Base-by-base conservation (phyloP, 257 asterid genomes). In the Mentha longifolia region DNA sequence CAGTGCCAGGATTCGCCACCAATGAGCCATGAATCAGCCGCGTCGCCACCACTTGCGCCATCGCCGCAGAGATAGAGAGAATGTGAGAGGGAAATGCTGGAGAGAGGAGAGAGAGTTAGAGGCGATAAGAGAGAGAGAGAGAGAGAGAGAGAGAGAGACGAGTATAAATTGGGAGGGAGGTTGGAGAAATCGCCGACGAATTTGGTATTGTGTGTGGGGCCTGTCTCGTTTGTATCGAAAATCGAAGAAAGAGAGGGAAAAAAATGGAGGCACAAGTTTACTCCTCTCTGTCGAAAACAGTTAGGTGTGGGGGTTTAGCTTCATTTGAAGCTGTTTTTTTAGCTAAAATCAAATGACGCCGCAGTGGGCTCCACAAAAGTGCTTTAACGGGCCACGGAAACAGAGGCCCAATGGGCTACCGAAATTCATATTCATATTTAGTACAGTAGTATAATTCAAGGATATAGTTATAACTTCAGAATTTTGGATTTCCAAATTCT, bases 11-110 rank as follows among this genome's bases (percentile, higher is more conserved):
- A 78, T 60, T 81, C 11, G 85, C 62, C 67, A 65, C 81, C 74
- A 89, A 79, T 15, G 97, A 76, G 37, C 82, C 78, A 33, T 89
- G 84, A 82, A 86, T 86, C 83, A 87, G 70, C 52, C 91, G 87
- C 75, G 92, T 85, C 54, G 96, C 91, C 87, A 84, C 94, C 49
- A 86, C 91, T 73, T 90, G 98, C 68, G 97, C 86, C 98, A 90
- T 90, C 62, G 30, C 68, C 55, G 45, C 51, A n/a, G n/a, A n/a
- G n/a, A n/a, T n/a, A 76, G 50, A 22, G 73, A 10, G 59, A 46
- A n/a, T n/a, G n/a, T n/a, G 49, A 22, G 15, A 30, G 6, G 54
- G 15, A 30, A 3, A 1, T 69, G 47, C 33, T 72, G 70, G 66
- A 37, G 17, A 60, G 16, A 57, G 47, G 60, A 31, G 55, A 39